Evolutionary conservation across 177 flowering plant genomes (phyloP).

Genomic region (Vitis hybrid): DNA sequence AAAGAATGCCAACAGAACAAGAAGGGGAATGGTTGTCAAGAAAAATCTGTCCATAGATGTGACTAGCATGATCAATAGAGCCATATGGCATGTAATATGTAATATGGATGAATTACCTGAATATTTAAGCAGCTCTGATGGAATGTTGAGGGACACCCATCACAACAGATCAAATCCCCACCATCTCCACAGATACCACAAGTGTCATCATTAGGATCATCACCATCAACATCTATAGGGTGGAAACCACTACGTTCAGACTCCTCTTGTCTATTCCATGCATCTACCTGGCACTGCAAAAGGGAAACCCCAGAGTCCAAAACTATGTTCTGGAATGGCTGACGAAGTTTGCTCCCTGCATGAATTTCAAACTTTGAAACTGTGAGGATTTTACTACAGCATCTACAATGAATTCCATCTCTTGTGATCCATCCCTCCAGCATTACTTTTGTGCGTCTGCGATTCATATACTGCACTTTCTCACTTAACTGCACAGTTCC

Average conservation of each 20-base stretch:
- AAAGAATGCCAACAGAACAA: too few species aligned
- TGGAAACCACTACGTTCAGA: conserved; percentile 50
- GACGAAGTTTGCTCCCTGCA: conserved; percentile 88
- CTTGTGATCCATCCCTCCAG: conserved; percentile 87
- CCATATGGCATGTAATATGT: neutral
- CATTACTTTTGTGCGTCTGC: conserved; percentile 53
- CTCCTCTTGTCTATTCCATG: conserved; percentile 76
- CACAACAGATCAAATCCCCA: conserved; percentile 96
- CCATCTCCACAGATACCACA: conserved; percentile 99
- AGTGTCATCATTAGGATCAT: conserved; percentile 97
- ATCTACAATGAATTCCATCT: conserved; percentile 93
- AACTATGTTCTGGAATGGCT: conserved; percentile 78
- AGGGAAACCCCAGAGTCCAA: conserved; percentile 76
- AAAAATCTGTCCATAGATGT: too few species aligned
- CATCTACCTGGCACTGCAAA: conserved; percentile 77
- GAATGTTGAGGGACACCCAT: conserved; percentile 96
- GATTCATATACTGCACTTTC: conserved; percentile 87
- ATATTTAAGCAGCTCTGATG: conserved; percentile 86
- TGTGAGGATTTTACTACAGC: conserved; percentile 88
- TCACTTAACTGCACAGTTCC: conserved; percentile 64
- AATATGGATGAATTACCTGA: conserved; percentile 33
- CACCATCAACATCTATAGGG: conserved; percentile 53
- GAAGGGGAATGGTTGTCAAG: too few species aligned
- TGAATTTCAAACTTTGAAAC: conserved; percentile 92
- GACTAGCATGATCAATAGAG: neutral